Evolutionary conservation across 768 basidiomycete species (phyloP).

Genomic region (Tylopilus vinaceipallidus): DNA sequence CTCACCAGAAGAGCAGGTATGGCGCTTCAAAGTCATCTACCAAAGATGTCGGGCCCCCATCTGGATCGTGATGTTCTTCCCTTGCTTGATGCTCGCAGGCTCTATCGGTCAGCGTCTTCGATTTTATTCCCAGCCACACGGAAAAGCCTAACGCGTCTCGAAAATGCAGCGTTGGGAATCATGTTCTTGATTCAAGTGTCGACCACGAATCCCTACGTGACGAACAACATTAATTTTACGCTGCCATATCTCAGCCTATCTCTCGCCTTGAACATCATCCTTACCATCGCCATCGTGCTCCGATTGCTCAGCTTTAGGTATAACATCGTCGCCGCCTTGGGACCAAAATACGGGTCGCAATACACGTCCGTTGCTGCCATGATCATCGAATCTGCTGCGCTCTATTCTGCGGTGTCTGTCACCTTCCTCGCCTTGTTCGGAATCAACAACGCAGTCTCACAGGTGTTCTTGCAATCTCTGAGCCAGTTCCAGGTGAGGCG

Average conservation of each 20-base stretch:
- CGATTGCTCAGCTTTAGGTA: conserved; percentile 28
- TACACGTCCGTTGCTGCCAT: too few species aligned
- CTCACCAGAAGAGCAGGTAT: too few species aligned
- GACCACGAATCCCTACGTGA: not conserved
- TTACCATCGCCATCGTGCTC: conserved; percentile 21
- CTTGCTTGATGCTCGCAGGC: too few species aligned
- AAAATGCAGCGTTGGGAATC: not conserved
- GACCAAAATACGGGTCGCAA: too few species aligned
- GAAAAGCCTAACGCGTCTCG: too few species aligned
- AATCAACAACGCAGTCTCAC: not conserved
- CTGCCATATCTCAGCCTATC: conserved; percentile 29
- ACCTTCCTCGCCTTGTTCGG: not conserved
- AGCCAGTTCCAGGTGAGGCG: not conserved
- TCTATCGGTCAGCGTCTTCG: too few species aligned
- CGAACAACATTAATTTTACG: not conserved
- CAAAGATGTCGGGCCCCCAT: too few species aligned
- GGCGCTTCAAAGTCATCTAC: too few species aligned
- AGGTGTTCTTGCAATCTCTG: not conserved
- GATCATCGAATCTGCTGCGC: too few species aligned
- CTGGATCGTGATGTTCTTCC: too few species aligned
- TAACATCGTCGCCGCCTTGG: not conserved
- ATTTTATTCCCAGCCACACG: too few species aligned
- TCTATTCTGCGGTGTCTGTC: not conserved
- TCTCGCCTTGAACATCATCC: conserved; percentile 32
- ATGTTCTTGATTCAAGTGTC: not conserved